A percentile compares a stretch with the other conserved stretches of the same genome.
phyloP scores from a whole-genome alignment of 306 rosid species.

The Gastrolobium bilobum region DNA sequence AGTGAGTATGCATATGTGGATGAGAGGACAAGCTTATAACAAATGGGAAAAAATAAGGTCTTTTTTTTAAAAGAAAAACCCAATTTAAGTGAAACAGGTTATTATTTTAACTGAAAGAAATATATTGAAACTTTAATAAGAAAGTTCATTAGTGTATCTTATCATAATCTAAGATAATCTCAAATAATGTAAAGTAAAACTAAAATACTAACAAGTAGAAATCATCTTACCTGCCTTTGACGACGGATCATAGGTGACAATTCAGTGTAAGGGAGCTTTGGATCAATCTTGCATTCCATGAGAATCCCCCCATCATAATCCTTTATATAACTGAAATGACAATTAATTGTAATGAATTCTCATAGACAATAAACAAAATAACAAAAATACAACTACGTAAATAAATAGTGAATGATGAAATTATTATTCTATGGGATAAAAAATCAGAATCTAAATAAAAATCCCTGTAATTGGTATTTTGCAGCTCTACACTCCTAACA shows the following conservation, averaged over 20 bases:
- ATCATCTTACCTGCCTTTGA: constrained; percentile 81
- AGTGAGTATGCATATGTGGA: neutral
- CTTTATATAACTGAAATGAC: constrained; percentile 84
- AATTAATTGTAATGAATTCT: constrained; percentile 36
- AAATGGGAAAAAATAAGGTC: neutral
- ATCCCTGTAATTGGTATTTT: constrained; percentile 5
- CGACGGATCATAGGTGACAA: constrained; percentile 93
- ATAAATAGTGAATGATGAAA: constrained; percentile 12
- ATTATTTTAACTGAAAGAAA: neutral
- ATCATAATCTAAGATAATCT: constrained; percentile 5
- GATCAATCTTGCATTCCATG: constrained; percentile 99
- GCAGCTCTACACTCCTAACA: neutral
- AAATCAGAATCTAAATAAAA: constrained; percentile 27
- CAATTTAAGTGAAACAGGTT: constrained; percentile 6
- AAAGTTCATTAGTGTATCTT: neutral
- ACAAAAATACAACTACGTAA: neutral
- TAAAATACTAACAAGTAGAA: constrained; percentile 24
- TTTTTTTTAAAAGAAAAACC: constrained; percentile 6
- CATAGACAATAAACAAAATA: constrained; percentile 19
- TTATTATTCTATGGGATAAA: constrained; percentile 4
- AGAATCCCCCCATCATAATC: constrained; percentile 98
- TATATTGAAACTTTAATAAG: neutral
- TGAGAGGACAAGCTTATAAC: neutral
- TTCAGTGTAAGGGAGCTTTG: constrained; percentile 91
- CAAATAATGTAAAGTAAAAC: constrained; percentile 37